Evolutionary conservation across 345 rosid genomes (phyloP).

Genomic region (Turnera subulata): DNA sequence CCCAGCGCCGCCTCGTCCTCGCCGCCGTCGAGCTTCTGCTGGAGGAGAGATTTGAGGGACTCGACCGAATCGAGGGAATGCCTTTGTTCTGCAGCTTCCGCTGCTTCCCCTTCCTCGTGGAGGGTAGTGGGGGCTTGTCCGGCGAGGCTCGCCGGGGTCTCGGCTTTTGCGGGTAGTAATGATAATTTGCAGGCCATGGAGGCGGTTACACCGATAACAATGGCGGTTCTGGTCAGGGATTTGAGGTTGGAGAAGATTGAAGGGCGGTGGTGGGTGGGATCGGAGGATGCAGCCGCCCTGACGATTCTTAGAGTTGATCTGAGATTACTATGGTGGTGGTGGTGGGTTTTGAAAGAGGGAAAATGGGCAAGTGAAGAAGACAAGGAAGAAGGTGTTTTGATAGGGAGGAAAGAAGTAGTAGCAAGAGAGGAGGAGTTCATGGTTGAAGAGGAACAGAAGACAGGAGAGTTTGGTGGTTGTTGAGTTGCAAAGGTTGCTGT

Average conservation of each 20-base stretch:
- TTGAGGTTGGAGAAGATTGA: conserved; percentile 28
- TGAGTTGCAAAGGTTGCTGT: too few species aligned
- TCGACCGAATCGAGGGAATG: too few species aligned
- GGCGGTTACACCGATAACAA: conserved; percentile 49
- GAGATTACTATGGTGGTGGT: neutral
- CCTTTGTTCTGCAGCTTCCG: too few species aligned
- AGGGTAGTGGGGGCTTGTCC: conserved; percentile 25
- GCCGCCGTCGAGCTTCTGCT: conserved; percentile 67
- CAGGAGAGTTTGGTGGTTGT: neutral
- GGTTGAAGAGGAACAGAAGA: neutral
- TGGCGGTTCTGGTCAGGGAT: conserved; percentile 44
- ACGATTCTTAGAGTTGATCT: neutral
- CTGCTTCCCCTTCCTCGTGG: conserved; percentile 11
- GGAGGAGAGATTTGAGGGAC: conserved; percentile 50
- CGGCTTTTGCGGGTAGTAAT: conserved; percentile 50
- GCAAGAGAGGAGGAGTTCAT: conserved; percentile 16
- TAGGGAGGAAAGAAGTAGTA: conserved; percentile 5
- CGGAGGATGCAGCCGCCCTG: neutral
- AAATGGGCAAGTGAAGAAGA: neutral
- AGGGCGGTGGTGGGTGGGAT: neutral
- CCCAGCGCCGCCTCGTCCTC: conserved; percentile 65
- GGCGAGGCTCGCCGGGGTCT: conserved; percentile 36
- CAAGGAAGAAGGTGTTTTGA: conserved; percentile 9
- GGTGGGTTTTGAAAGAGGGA: too few species aligned
- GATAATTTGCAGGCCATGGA: conserved; percentile 43